Base-by-base conservation (phyloP, 768 basidiomycete species). In the Mycena rosella region DNA sequence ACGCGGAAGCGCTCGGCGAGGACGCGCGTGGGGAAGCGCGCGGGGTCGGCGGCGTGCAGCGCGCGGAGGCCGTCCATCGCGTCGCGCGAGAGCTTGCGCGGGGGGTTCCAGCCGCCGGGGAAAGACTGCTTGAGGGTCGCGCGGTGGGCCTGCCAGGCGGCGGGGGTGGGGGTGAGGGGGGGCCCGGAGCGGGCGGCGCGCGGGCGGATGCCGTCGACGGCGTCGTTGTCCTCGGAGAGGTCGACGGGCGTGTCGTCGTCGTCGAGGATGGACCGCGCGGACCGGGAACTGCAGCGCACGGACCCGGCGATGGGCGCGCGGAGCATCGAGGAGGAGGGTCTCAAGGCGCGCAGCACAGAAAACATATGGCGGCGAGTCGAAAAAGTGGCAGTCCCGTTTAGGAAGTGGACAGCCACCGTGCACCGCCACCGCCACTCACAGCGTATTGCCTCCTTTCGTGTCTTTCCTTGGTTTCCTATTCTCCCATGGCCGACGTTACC, bases 41-140 rank as follows among this genome's bases (percentile, higher is more conserved):
- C 83, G 10, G 90, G 88, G 74, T 95, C 89, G 49, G 88, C 76
- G 44, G 79, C 78, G 75, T 94, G 86, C 62, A 96, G 82, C 51
- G 87, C 83, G 42, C 91, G 87, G 65, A 96, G 78, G 18, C 90
- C 89, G 69, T 91, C 90, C 94, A 96, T 96, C 38, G 94, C 93
- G 72, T 92, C 90, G 60, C 92, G 86, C 17, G 93, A 93, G 59
- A 96, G 76, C 75, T 93, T 94, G 73, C 88, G 89, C 63, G 91
- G 91, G 27, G 95, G 95, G 55, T 83, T 81, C 94, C 94, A 96
- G 49, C 90, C 90, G 13, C 80, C 77, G 29, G 90, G 91, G 74
- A 91, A 92, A 5, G 77, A 73, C 68, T 85, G 81, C 61, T 83
- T 85, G 65, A 92, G 81, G 14, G 78, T 73, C 48, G 80, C 76